Conservation (phyloP, 805 yeast species). For the Jamesozyma spencerorum region DNA sequence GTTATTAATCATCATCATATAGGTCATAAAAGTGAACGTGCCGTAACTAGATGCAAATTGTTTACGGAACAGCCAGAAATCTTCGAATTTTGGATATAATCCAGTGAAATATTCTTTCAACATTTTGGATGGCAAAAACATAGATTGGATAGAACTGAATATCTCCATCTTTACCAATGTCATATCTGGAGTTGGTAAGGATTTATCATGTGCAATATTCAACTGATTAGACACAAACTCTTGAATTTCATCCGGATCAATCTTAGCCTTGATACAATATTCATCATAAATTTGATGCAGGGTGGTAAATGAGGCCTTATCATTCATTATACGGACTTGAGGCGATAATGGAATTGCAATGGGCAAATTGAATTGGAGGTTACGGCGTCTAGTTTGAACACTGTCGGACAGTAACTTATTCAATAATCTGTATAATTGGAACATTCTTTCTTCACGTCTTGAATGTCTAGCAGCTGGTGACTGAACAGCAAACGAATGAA, state of each 20-base stretch:
- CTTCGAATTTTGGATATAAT: conserved; percentile 71
- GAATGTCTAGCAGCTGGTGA: conserved; percentile 97
- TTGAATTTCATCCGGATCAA: conserved; percentile 82
- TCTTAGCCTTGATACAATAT: conserved; percentile 62
- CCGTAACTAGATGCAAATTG: conserved; percentile 95
- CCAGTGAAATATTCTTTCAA: conserved; percentile 68
- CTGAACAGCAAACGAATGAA: conserved; percentile 91
- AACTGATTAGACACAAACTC: conserved; percentile 77
- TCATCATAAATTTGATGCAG: conserved; percentile 82
- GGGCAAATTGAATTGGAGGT: conserved; percentile 78
- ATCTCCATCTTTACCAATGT: conserved; percentile 86
- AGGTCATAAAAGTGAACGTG: conserved; percentile 82
- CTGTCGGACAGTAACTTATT: conserved; percentile 70
- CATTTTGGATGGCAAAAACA: conserved; percentile 77
- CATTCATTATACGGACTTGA: conserved; percentile 86
- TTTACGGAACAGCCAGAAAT: conserved; percentile 94
- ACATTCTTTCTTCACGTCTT: conserved; percentile 89
- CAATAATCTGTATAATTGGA: conserved; percentile 83
- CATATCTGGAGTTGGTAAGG: conserved; percentile 86
- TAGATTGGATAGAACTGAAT: conserved; percentile 77
- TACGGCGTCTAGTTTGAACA: conserved; percentile 81
- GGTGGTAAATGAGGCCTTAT: conserved; percentile 58
- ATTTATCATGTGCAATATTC: conserved; percentile 87
- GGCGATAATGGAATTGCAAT: conserved; percentile 91
- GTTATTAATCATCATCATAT: conserved; percentile 86